Conservation (phyloP, 371 early-diverging fungal genomes). For the Mortierella sp. region DNA sequence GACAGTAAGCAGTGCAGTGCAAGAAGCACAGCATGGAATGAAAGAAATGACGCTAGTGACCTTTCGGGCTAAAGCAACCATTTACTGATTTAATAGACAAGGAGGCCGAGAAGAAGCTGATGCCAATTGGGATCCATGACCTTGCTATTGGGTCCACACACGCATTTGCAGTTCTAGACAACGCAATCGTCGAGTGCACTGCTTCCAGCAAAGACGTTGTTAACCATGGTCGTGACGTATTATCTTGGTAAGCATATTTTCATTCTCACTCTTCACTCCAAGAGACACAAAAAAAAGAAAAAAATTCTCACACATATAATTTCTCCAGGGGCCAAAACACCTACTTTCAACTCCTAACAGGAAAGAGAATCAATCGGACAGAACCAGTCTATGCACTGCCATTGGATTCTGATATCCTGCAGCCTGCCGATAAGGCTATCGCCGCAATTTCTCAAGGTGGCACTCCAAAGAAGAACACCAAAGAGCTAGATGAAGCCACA, state of each 20-base stretch:
- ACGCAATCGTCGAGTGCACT: conserved; percentile 35
- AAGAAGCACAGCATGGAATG: not conserved
- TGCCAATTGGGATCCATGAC: conserved; percentile 53
- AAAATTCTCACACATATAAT: not conserved
- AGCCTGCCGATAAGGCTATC: conserved; percentile 36
- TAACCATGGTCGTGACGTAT: conserved; percentile 53
- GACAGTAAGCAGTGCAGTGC: not conserved
- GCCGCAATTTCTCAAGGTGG: conserved; percentile 35
- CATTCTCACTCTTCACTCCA: not conserved
- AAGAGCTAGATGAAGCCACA: not conserved
- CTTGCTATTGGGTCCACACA: conserved; percentile 56
- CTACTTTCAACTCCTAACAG: conserved; percentile 52
- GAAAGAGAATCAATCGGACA: conserved; percentile 54
- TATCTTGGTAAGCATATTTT: conserved; percentile 34
- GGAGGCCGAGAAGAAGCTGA: conserved; percentile 42
- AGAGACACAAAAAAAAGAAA: not conserved
- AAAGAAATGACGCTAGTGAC: not conserved
- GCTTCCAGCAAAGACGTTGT: not conserved
- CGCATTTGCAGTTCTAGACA: conserved; percentile 56
- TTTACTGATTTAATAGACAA: conserved; percentile 21
- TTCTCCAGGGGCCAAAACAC: conserved; percentile 56
- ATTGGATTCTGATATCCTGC: conserved; percentile 38
- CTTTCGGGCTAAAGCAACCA: not conserved
- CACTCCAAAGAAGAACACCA: not conserved
- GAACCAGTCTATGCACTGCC: conserved; percentile 52